Percentiles rank a stretch among this genome's conserved stretches.
These are phyloP conservation scores for Penicillium salamii DNA, from an alignment of 495 filamentous ascomycete genomes.

Conservation along the genomic window DNA sequence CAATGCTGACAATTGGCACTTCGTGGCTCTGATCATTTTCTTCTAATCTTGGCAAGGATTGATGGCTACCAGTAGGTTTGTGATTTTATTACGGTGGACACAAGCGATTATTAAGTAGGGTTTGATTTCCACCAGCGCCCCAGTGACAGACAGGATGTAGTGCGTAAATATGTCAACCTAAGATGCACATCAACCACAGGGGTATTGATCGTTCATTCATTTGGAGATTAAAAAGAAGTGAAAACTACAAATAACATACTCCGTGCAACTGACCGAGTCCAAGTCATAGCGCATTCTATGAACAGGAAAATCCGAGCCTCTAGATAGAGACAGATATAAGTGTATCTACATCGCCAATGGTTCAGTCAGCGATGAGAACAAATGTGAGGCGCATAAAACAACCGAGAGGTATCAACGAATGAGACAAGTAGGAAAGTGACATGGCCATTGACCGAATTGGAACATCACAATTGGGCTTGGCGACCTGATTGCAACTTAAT, in stretches of 20 bases:
- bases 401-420: slow-evolving; percentile 9
- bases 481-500: slow-evolving; percentile 19
- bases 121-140: no score
- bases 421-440: slow-evolving; percentile 8
- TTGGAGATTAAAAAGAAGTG: background rate
- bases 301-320: slow-evolving; percentile 15
- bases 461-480: slow-evolving; percentile 4
- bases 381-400: slow-evolving; percentile 10
- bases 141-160: no score
- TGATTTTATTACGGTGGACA: no score
- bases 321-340: slow-evolving; percentile 13
- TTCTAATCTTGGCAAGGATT: background rate
- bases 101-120: no score
- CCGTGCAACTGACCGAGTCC: slow-evolving; percentile 10
- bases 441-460: slow-evolving; percentile 8
- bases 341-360: slow-evolving; percentile 30
- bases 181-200: no score
- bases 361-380: slow-evolving; percentile 35
- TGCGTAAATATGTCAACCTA: no score
- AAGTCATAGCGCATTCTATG: slow-evolving; percentile 9
- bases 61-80: no score
- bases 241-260: slow-evolving; percentile 2
- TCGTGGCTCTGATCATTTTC: background rate
- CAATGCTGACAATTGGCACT: background rate
- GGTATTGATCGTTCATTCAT: slow-evolving; percentile 2